A percentile compares a stretch with the other conserved stretches of the same genome.
Conservation (phyloP, 2,329 filamentous ascomycete genomes). For the Colletotrichum camelliae region DNA sequence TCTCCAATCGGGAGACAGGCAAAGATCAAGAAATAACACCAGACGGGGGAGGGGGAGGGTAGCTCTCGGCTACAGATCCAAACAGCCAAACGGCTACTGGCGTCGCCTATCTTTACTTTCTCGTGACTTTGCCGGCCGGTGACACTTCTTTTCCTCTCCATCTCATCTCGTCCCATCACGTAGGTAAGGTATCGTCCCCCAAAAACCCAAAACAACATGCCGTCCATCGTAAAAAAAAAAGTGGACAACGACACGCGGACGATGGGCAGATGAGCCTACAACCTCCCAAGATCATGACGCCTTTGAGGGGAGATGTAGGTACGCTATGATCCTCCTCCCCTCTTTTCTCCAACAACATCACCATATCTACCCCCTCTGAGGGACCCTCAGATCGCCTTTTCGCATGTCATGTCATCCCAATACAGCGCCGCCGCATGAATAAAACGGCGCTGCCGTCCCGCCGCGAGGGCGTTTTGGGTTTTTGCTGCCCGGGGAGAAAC, state of each 20-base stretch:
- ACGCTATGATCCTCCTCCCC: not conserved
- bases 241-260: not conserved
- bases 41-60: not conserved
- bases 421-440: not conserved
- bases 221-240: not conserved
- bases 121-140: not conserved
- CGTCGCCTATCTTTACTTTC: not conserved
- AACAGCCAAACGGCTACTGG: not conserved
- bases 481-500: not conserved
- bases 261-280: not conserved
- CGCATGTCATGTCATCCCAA: not conserved
- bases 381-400: not conserved
- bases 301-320: not conserved
- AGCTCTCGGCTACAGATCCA: not conserved
- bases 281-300: not conserved
- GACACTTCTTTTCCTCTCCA: not conserved
- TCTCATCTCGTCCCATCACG: not conserved
- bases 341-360: not conserved
- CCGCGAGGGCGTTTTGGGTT: not conserved
- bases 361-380: not conserved
- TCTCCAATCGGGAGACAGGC: not conserved
- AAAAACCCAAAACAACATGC: not conserved
- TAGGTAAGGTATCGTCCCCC: not conserved
- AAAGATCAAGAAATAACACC: not conserved
- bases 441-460: not conserved